Evolutionary conservation across 257 asterid species (phyloP).

Genomic region (Asclepias syriaca): DNA sequence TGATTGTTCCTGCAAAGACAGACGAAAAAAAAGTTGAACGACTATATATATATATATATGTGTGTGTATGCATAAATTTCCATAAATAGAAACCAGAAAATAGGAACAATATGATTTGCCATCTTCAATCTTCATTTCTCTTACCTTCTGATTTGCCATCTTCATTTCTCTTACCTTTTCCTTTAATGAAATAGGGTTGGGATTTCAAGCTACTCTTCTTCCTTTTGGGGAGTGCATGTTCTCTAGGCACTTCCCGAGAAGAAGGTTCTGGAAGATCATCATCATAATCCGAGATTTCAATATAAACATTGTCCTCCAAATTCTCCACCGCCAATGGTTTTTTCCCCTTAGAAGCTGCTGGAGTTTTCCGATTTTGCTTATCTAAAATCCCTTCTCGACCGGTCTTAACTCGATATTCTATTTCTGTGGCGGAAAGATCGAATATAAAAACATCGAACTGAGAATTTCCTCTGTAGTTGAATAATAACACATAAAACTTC

Average conservation of each 20-base stretch:
- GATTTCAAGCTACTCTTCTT: background rate
- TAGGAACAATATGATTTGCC: background rate
- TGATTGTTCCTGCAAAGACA: background rate
- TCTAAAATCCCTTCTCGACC: background rate
- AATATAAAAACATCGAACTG: constrained; percentile 29
- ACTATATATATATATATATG: background rate
- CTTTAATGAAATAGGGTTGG: too few relatives aligned
- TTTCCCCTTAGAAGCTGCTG: background rate
- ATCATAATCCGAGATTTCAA: background rate
- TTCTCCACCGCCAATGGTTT: background rate
- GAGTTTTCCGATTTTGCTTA: too few relatives aligned
- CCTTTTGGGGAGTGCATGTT: too few relatives aligned
- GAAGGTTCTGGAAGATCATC: too few relatives aligned
- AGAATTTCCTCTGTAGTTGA: constrained; percentile 14
- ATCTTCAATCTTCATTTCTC: background rate
- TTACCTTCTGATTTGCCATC: background rate
- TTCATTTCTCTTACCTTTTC: background rate
- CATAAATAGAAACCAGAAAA: background rate
- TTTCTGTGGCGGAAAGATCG: background rate
- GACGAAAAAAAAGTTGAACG: too few relatives aligned
- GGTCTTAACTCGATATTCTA: background rate
- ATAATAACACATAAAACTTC: constrained; percentile 27
- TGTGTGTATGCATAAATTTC: background rate
- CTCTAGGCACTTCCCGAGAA: background rate
- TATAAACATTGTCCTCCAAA: background rate